Percentiles rank a stretch among this genome's conserved stretches.
phyloP scores from a whole-genome alignment of 768 basidiomycete species.

The Mycena crocata region DNA sequence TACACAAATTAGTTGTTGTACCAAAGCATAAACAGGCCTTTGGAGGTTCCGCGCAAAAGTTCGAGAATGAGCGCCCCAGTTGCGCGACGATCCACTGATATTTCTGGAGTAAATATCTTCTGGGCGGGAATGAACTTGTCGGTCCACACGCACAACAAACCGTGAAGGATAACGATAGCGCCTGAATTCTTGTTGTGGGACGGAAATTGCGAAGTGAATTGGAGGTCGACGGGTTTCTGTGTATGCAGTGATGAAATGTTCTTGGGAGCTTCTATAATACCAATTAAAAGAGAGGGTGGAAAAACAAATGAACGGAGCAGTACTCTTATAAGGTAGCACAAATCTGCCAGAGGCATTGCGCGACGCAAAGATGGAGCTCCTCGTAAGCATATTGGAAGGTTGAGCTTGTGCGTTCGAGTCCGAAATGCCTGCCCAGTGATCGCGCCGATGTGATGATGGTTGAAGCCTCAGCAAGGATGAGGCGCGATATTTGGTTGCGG shows the following conservation, averaged over 20 bases:
- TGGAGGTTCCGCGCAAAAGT: constrained; percentile 73
- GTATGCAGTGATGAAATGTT: not conserved
- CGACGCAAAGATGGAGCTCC: not conserved
- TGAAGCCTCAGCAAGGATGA: no score
- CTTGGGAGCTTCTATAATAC: not conserved
- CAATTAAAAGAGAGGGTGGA: not conserved
- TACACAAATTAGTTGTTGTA: constrained; percentile 39
- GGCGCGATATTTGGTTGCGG: not conserved
- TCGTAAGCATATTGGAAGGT: no score
- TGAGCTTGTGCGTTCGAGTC: no score
- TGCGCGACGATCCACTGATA: constrained; percentile 85
- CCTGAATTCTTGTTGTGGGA: constrained; percentile 43
- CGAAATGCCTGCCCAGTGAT: no score
- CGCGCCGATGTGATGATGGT: no score
- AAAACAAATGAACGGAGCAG: not conserved
- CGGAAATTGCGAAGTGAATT: constrained; percentile 32
- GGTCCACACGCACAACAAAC: constrained; percentile 70
- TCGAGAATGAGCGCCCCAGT: constrained; percentile 87
- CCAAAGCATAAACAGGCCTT: constrained; percentile 81
- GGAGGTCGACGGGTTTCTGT: constrained; percentile 22
- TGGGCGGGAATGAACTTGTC: not conserved
- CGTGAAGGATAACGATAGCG: constrained; percentile 71
- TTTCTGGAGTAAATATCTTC: not conserved
- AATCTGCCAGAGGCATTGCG: not conserved
- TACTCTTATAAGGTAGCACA: not conserved